These are phyloP conservation scores for Amauroascus verrucosus DNA, from an alignment of 2,329 filamentous ascomycete species.

Conservation along the genomic window DNA sequence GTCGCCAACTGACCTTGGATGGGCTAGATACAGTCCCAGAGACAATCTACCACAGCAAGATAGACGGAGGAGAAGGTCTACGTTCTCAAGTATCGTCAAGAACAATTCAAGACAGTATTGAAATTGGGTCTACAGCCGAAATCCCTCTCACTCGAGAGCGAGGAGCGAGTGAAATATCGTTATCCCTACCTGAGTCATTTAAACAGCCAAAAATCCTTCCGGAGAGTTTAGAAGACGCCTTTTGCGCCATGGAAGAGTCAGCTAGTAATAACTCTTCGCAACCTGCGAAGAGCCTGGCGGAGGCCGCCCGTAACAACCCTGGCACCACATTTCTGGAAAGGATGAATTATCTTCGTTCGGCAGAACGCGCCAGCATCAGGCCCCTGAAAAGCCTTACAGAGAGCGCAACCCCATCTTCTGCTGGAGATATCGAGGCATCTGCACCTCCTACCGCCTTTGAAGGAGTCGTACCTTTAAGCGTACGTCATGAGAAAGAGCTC, in stretches of 20 bases:
- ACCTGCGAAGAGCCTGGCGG: neutral
- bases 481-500: slow-evolving; percentile 26
- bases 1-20: neutral
- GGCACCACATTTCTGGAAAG: slow-evolving; percentile 26
- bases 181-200: neutral
- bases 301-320: slow-evolving; percentile 22
- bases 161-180: neutral
- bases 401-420: slow-evolving; percentile 36
- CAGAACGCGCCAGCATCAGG: slow-evolving; percentile 21
- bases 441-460: slow-evolving; percentile 23
- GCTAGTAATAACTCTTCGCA: slow-evolving; percentile 2
- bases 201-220: neutral
- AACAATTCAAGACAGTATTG: neutral
- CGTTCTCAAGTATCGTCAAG: neutral
- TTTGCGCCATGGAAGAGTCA: slow-evolving; percentile 7
- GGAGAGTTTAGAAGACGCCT: neutral
- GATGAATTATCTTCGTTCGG: slow-evolving; percentile 24
- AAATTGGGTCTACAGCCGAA: neutral
- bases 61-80: neutral
- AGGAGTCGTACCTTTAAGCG: slow-evolving; percentile 27
- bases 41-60: neutral
- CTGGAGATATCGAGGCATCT: slow-evolving; percentile 32
- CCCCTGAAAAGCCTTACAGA: slow-evolving; percentile 19
- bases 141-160: neutral
- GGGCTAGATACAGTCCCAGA: neutral